Percentiles rank a stretch among this genome's conserved stretches.
These are phyloP conservation scores for Ascochyta clinopodiicola DNA, from an alignment of 2,329 filamentous ascomycete genomes.

Conservation along the genomic window DNA sequence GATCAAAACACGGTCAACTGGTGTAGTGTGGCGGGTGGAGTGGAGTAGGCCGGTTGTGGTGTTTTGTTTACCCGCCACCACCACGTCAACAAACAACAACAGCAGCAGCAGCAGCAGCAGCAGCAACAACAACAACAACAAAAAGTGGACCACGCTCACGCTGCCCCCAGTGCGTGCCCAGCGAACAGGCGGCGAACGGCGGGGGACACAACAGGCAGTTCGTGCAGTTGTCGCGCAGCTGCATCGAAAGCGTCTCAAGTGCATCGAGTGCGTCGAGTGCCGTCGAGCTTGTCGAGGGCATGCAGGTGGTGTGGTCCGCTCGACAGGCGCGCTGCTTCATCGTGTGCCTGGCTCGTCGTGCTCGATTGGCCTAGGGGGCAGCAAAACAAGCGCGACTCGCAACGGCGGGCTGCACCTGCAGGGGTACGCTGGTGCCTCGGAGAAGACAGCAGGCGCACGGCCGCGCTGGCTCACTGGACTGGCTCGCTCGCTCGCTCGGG, in stretches of 20 bases:
- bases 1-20: constrained; percentile 9
- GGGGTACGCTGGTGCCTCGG: background rate
- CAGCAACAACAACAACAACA: constrained; percentile 1
- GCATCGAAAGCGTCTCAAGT: background rate
- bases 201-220: constrained; percentile 8
- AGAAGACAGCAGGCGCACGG: constrained; percentile 25
- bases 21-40: constrained; percentile 8
- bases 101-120: background rate
- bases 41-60: background rate
- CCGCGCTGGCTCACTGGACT: background rate
- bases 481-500: background rate
- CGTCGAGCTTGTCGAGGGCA: no score
- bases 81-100: no score
- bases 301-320: background rate
- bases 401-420: constrained; percentile 20
- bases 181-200: constrained; percentile 13
- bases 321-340: constrained; percentile 25
- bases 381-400: constrained; percentile 18
- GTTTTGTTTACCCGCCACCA: background rate
- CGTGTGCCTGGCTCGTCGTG: constrained; percentile 7
- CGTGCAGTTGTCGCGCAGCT: background rate
- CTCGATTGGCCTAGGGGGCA: constrained; percentile 29
- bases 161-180: background rate
- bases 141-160: background rate
- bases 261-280: no score